Percentiles rank a stretch among this genome's conserved stretches.
Evolutionary conservation across 202 grass and related monocot species (phyloP).

Genomic region (Panicum virgatum): DNA sequence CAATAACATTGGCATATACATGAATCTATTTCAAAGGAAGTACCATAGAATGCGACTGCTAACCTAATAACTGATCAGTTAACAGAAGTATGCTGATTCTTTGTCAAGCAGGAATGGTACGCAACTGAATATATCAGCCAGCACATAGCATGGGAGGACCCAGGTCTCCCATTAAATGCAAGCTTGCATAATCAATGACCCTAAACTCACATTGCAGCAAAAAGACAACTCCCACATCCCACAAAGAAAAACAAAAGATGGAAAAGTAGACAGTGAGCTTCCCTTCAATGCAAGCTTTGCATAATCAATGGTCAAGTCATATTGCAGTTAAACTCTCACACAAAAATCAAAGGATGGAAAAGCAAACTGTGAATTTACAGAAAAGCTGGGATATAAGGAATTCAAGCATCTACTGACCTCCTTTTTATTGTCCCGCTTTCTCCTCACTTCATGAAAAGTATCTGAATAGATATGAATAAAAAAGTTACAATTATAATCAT

Average conservation of each 20-base stretch:
- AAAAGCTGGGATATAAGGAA: neutral
- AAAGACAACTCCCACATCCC: neutral
- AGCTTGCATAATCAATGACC: neutral
- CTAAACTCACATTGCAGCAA: neutral
- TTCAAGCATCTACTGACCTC: conserved; percentile 49
- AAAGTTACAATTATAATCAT: conserved; percentile 19
- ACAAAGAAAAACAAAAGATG: neutral
- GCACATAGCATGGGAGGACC: neutral
- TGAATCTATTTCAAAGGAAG: neutral
- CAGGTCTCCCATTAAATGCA: neutral
- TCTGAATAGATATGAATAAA: conserved; percentile 50
- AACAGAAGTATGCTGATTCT: neutral
- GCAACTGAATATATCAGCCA: neutral
- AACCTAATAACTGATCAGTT: neutral
- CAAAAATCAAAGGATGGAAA: neutral
- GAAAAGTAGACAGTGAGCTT: conserved; percentile 11
- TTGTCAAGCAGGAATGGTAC: neutral
- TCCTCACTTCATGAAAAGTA: conserved; percentile 90
- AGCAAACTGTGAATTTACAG: conserved; percentile 11
- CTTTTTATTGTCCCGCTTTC: conserved; percentile 92
- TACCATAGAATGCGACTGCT: neutral
- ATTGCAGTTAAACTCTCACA: neutral
- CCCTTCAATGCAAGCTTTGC: neutral
- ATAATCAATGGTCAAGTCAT: neutral
- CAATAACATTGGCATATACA: neutral